Evolutionary conservation across 108 stramenopile species (phyloP).

Genomic region (Cyclotella cryptica): DNA sequence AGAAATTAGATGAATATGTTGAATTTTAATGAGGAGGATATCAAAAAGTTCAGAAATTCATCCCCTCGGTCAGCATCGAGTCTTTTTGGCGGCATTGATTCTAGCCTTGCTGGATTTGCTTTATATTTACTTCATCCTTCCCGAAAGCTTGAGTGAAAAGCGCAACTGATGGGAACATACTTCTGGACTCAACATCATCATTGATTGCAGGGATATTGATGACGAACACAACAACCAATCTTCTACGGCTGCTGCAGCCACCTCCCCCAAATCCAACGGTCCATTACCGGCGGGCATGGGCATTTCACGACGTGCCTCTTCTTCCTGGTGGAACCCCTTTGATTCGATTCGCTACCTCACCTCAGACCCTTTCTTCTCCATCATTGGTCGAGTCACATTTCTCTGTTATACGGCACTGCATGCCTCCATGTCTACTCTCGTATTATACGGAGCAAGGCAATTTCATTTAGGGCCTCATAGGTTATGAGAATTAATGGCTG

Average conservation of each 20-base stretch:
- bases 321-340: conserved; percentile 67
- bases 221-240: neutral
- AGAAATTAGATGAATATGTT: too few species aligned
- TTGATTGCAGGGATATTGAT: too few species aligned
- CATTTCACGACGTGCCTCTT: conserved; percentile 41
- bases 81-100: too few species aligned
- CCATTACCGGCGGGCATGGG: conserved; percentile 28
- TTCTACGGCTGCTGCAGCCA: conserved; percentile 29
- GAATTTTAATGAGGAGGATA: too few species aligned
- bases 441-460: conserved; percentile 83
- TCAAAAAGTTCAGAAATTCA: too few species aligned
- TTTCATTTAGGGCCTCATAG: conserved; percentile 81
- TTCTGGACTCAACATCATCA: too few species aligned
- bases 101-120: too few species aligned
- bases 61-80: too few species aligned
- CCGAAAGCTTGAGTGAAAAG: too few species aligned
- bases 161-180: too few species aligned
- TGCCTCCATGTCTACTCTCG: conserved; percentile 91
- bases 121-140: too few species aligned
- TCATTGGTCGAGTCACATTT: conserved; percentile 89
- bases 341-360: conserved; percentile 65
- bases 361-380: conserved; percentile 79
- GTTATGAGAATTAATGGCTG: conserved; percentile 92
- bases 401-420: conserved; percentile 95
- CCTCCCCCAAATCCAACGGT: conserved; percentile 39